These are phyloP conservation scores for Lactifluus rugatus DNA, from an alignment of 768 basidiomycete genomes.

Conservation along the genomic window DNA sequence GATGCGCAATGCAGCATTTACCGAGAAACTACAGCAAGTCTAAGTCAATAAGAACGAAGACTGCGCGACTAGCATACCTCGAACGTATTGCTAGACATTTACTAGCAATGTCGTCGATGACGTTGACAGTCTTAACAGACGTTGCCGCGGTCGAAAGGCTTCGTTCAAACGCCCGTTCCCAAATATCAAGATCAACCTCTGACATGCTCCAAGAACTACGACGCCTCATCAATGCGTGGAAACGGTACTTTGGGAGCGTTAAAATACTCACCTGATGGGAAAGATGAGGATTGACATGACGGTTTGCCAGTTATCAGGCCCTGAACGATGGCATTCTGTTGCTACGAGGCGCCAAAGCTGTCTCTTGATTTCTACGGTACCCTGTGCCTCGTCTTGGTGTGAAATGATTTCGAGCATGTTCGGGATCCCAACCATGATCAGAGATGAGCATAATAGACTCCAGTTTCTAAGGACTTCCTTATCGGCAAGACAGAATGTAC, in stretches of 20 bases:
- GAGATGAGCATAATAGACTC: constrained; percentile 7
- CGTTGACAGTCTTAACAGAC: neutral
- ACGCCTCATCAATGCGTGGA: neutral
- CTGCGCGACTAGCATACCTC: neutral
- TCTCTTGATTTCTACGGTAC: constrained; percentile 4
- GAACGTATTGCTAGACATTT: constrained; percentile 1
- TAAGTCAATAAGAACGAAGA: neutral
- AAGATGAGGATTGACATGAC: neutral
- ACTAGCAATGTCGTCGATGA: constrained; percentile 1
- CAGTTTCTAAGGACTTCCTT: constrained; percentile 1
- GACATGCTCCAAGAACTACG: constrained; percentile 13
- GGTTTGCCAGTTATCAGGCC: neutral
- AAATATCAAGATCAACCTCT: constrained; percentile 7
- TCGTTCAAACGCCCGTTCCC: constrained; percentile 6
- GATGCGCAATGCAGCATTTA: constrained; percentile 1
- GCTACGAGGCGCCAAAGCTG: constrained; percentile 11
- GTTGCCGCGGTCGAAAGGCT: neutral
- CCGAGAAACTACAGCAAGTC: neutral
- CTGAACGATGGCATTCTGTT: neutral
- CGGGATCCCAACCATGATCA: constrained; percentile 7
- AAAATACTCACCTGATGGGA: constrained; percentile 4
- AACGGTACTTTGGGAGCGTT: neutral
- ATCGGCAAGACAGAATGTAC: constrained; percentile 2
- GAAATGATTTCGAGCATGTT: neutral
- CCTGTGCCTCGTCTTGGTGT: neutral